These are phyloP conservation scores for Colletotrichum karsti DNA, from an alignment of 2,329 filamentous ascomycete species.

Conservation along the genomic window DNA sequence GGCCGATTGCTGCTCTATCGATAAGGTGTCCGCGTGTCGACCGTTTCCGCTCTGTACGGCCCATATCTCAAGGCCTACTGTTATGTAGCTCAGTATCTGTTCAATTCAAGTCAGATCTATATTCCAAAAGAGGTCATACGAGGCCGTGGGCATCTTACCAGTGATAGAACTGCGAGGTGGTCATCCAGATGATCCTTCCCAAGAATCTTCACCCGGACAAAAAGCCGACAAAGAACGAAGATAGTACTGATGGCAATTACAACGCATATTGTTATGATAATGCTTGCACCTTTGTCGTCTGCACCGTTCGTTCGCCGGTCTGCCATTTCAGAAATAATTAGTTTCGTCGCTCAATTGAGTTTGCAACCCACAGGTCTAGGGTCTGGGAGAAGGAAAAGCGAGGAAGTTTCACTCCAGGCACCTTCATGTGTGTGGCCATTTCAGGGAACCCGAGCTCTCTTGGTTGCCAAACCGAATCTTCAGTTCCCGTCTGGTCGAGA, in stretches of 20 bases:
- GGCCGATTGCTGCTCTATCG: not conserved
- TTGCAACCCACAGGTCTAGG: too few species aligned
- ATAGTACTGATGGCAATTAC: constrained; percentile 1
- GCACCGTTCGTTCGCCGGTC: not conserved
- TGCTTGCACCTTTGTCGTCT: not conserved
- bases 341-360: too few species aligned
- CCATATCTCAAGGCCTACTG: constrained; percentile 7
- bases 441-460: too few species aligned
- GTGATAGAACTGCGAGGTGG: not conserved
- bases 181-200: not conserved
- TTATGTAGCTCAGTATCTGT: not conserved
- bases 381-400: too few species aligned
- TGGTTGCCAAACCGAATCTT: too few species aligned
- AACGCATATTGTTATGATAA: not conserved
- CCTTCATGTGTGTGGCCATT: too few species aligned
- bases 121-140: too few species aligned
- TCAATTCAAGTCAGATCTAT: accelerated
- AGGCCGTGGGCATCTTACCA: not conserved
- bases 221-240: not conserved
- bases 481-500: too few species aligned
- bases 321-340: too few species aligned
- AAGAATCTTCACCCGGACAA: not conserved
- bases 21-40: not conserved
- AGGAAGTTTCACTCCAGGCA: too few species aligned
- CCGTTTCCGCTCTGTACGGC: not conserved